These are phyloP conservation scores for Lasiosphaeria miniovina DNA, from an alignment of 495 filamentous ascomycete species.

Conservation along the genomic window DNA sequence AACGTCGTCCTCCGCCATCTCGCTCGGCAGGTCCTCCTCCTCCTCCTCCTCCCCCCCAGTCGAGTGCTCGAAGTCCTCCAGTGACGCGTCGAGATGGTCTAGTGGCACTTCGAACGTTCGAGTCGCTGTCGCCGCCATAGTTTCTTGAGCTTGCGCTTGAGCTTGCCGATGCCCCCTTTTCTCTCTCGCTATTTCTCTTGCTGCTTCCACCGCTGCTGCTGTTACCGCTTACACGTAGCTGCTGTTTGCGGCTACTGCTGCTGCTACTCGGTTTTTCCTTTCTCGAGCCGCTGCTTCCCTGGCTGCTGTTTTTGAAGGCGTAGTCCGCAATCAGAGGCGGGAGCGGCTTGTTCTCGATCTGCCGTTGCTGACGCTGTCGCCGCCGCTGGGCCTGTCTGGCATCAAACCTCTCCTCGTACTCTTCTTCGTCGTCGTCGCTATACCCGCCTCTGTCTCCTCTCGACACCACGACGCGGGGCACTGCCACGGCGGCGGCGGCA, in stretches of 20 bases:
- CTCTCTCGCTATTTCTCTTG: conserved; percentile 15
- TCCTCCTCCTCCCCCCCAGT: conserved; percentile 32
- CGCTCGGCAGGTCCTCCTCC: conserved; percentile 47
- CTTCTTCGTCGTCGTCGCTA: conserved; percentile 12
- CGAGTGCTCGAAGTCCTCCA: conserved; percentile 69
- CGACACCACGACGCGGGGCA: too few species aligned
- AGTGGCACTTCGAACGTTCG: conserved; percentile 47
- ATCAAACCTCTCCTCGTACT: neutral
- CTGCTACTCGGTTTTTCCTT: conserved; percentile 15
- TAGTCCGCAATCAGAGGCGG: conserved; percentile 6
- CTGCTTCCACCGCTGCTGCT: neutral
- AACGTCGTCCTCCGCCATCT: conserved; percentile 31
- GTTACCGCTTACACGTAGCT: conserved; percentile 3
- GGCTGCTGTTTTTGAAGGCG: neutral
- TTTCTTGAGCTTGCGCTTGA: conserved; percentile 23
- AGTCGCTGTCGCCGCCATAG: conserved; percentile 37
- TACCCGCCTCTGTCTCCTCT: too few species aligned
- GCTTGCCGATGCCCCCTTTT: conserved; percentile 13
- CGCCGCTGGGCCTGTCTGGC: neutral
- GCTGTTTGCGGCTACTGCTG: conserved; percentile 5
- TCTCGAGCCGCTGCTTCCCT: neutral
- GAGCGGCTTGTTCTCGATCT: conserved; percentile 9
- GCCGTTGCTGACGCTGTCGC: conserved; percentile 8
- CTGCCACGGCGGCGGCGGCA: too few species aligned
- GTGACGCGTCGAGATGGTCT: conserved; percentile 70